These are phyloP conservation scores for Tolypocladium cylindrosporum DNA, from an alignment of 2,329 filamentous ascomycete genomes.

Conservation along the genomic window DNA sequence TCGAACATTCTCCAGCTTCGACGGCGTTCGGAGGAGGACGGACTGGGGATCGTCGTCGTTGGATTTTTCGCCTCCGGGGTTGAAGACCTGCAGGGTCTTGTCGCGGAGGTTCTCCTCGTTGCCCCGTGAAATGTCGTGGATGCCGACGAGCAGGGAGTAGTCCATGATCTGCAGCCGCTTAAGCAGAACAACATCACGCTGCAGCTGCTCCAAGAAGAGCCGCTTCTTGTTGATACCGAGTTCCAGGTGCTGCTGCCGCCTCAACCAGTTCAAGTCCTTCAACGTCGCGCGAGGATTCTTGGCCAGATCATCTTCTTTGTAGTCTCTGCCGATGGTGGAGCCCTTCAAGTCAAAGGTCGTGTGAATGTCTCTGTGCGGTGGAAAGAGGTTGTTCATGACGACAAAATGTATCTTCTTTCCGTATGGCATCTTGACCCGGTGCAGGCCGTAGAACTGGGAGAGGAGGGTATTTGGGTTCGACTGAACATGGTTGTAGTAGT, in stretches of 20 bases:
- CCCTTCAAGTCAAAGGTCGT: slow-evolving; percentile 95
- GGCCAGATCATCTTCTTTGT: slow-evolving; percentile 76
- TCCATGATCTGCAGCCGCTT: slow-evolving; percentile 96
- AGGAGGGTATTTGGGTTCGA: slow-evolving; percentile 94
- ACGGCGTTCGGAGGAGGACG: slow-evolving; percentile 77
- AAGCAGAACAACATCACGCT: slow-evolving; percentile 75
- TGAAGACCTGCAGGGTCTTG: slow-evolving; percentile 90
- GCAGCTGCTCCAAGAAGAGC: slow-evolving; percentile 80
- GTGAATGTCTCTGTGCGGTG: slow-evolving; percentile 94
- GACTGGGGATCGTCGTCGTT: slow-evolving; percentile 50
- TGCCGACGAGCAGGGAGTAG: slow-evolving; percentile 89
- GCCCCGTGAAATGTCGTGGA: slow-evolving; percentile 80
- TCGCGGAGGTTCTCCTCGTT: slow-evolving; percentile 89
- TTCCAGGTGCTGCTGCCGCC: slow-evolving; percentile 75
- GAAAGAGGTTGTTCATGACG: slow-evolving; percentile 99
- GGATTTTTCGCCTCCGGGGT: slow-evolving; percentile 63
- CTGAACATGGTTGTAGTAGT: slow-evolving; percentile 89
- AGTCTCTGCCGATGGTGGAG: slow-evolving; percentile 87
- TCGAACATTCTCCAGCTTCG: slow-evolving; percentile 81
- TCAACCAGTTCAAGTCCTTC: slow-evolving; percentile 95
- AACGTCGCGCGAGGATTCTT: slow-evolving; percentile 86
- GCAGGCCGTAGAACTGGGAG: slow-evolving; percentile 94
- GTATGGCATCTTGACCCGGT: slow-evolving; percentile 96
- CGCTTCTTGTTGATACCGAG: slow-evolving; percentile 82
- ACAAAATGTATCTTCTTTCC: slow-evolving; percentile 98